Percentiles rank a stretch among this genome's conserved stretches.
Evolutionary conservation across 2,329 filamentous ascomycete genomes (phyloP).

Genomic region (Cercospora canescens): DNA sequence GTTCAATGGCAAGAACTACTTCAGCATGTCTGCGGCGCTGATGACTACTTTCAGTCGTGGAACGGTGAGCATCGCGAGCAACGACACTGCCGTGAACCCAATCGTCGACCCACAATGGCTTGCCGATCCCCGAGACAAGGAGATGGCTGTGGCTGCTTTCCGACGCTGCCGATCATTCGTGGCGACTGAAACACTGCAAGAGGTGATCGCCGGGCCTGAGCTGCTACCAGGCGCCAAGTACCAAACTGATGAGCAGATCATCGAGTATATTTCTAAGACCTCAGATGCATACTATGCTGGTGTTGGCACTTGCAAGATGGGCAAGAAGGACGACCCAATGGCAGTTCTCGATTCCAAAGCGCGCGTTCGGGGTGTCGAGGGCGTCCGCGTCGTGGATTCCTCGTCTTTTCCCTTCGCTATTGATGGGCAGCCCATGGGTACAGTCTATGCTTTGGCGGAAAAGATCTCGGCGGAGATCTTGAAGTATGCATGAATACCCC

Average conservation of each 20-base stretch:
- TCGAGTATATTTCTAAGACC: conserved; percentile 18
- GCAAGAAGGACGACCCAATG: conserved; percentile 53
- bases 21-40: conserved; percentile 30
- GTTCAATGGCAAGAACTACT: conserved; percentile 13
- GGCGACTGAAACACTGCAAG: conserved; percentile 29
- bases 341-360: conserved; percentile 60
- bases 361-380: conserved; percentile 56
- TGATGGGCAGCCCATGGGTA: conserved; percentile 30
- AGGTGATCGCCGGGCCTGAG: conserved; percentile 23
- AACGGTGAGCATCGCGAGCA: conserved; percentile 14
- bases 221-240: neutral
- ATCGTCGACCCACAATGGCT: conserved; percentile 37
- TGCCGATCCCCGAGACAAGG: conserved; percentile 34
- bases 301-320: conserved; percentile 33
- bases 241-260: conserved; percentile 19
- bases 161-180: conserved; percentile 37
- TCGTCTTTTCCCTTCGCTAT: conserved; percentile 51
- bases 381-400: conserved; percentile 63
- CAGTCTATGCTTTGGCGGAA: conserved; percentile 16
- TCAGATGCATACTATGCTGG: conserved; percentile 20
- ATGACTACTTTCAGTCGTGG: conserved; percentile 30
- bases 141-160: conserved; percentile 36
- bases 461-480: conserved; percentile 26
- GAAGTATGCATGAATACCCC: neutral
- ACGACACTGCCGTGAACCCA: conserved; percentile 13